Evolutionary conservation across 208 protist species (phyloP), one percentile per base, ranked within the genome.

Genomic region (Acanthamoeba triangularis): DNA sequence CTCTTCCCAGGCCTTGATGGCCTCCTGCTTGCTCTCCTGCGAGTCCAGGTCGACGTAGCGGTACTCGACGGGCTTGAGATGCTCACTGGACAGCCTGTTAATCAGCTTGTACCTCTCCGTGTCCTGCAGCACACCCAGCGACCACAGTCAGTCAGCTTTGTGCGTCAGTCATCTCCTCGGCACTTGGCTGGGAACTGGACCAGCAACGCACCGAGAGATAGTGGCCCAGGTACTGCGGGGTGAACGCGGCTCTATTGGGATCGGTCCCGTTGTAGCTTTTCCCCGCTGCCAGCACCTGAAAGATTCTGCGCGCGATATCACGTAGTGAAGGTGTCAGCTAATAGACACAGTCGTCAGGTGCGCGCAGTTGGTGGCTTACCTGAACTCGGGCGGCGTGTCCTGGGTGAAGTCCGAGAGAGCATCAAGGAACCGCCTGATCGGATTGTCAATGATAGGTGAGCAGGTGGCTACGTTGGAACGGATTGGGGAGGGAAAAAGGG

Each of bases 221-320:
- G 74, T 84, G 74, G 23, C 74, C 74, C 30, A 84, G 44, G 74
- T 56, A 84, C 74, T 54, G 74, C 35, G 74, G 74, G 18, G 74
- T 84, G 44, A 84, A 84, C 18, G 74, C 74, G 8, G 74, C n/a
- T 18, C 41, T 4, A 41, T 52, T 44, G n/a, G 74, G 74, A 28
- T 84, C 74, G 20, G 41, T 30, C 25, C 74, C 74, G 74, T 23
- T n/a, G 74, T 84, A 84, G 74, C 74, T 84, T 20, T 84, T 84
- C 37, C 74, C 74, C 16, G 74, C 74, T 6, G 74, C 74, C 74
- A 84, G 44, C 74, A 84, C 74, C 44, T 84, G 74, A 41, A 84
- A 84, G 30, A 84, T 33, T 14, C 74, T 76, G 16, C 16, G 20
- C n/a, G 16, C 59, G 49, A 52, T 61, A 61, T 54, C 49, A 54